phyloP scores from a whole-genome alignment of 2,329 filamentous ascomycete genomes.

The Lithohypha guttulata region DNA sequence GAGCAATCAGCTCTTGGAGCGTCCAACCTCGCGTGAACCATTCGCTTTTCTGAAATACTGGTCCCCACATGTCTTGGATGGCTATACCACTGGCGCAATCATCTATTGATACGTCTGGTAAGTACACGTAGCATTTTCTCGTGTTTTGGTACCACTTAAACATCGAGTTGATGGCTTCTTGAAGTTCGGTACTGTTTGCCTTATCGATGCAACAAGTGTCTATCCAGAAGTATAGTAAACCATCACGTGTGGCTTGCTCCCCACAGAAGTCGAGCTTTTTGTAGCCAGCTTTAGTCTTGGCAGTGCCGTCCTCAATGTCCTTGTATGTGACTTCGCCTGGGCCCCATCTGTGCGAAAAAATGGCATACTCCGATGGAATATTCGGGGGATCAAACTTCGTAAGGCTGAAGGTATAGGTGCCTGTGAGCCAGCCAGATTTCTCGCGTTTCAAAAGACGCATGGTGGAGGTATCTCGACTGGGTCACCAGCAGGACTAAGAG shows the following conservation, averaged over 20 bases:
- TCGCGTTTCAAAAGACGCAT: slow-evolving; percentile 3
- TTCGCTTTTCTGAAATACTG: background rate
- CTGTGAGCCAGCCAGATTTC: background rate
- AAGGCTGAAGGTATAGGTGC: background rate
- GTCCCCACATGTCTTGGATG: background rate
- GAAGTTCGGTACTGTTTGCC: slow-evolving; percentile 18
- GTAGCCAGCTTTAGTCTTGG: slow-evolving; percentile 7
- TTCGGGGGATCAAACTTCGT: background rate
- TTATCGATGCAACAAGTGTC: slow-evolving; percentile 24
- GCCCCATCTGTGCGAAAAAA: slow-evolving; percentile 4
- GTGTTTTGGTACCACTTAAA: slow-evolving; percentile 21
- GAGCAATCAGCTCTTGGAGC: slow-evolving; percentile 13
- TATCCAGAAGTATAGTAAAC: slow-evolving; percentile 22
- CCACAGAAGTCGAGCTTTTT: slow-evolving; percentile 11
- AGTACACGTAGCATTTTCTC: slow-evolving; percentile 17
- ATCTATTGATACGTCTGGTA: slow-evolving; percentile 17
- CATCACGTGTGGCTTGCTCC: slow-evolving; percentile 9
- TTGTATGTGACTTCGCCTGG: background rate
- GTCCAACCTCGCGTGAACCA: slow-evolving; percentile 7
- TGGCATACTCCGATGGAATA: background rate
- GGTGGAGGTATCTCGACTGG: background rate
- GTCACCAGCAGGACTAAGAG: background rate
- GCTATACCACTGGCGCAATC: too few relatives aligned
- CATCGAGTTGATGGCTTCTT: slow-evolving; percentile 21
- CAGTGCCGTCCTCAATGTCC: slow-evolving; percentile 1